A percentile compares a stretch with the other conserved stretches of the same genome.
phyloP scores from a whole-genome alignment of 371 early-diverging fungal species.

The Apophysomyces sp. region DNA sequence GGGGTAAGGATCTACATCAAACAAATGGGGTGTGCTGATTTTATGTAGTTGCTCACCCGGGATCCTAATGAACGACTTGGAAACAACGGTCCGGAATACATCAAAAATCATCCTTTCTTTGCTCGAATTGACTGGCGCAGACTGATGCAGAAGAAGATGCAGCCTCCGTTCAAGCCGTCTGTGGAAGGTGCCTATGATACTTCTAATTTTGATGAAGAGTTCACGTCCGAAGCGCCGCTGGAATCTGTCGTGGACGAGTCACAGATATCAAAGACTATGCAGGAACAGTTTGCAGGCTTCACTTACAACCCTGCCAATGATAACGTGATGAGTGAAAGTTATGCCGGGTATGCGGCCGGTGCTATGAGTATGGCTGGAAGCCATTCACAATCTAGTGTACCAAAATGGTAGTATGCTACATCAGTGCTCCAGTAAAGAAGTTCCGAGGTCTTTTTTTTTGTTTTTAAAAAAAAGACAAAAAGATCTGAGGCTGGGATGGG shows the following conservation, averaged over 20 bases:
- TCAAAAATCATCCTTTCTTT: constrained; percentile 92
- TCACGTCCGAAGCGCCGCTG: constrained; percentile 79
- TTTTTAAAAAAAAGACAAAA: not conserved
- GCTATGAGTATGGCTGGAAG: constrained; percentile 14
- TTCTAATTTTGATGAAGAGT: constrained; percentile 83
- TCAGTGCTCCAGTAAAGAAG: not conserved
- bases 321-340: constrained; percentile 43
- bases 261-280: constrained; percentile 84
- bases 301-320: constrained; percentile 48
- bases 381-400: constrained; percentile 16
- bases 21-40: not conserved
- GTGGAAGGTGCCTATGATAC: constrained; percentile 80
- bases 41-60: constrained; percentile 65
- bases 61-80: constrained; percentile 87
- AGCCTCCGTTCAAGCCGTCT: constrained; percentile 93
- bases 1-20: constrained; percentile 45
- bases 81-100: constrained; percentile 81
- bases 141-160: constrained; percentile 81
- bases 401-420: constrained; percentile 21
- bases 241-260: constrained; percentile 86
- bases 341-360: constrained; percentile 22
- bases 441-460: not conserved
- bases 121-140: constrained; percentile 90
- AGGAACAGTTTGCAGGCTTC: constrained; percentile 95
- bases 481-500: not conserved